Percentiles rank a stretch among this genome's conserved stretches.
These are phyloP conservation scores for Metschnikowia shivogae DNA, from an alignment of 805 yeast genomes.

Conservation along the genomic window DNA sequence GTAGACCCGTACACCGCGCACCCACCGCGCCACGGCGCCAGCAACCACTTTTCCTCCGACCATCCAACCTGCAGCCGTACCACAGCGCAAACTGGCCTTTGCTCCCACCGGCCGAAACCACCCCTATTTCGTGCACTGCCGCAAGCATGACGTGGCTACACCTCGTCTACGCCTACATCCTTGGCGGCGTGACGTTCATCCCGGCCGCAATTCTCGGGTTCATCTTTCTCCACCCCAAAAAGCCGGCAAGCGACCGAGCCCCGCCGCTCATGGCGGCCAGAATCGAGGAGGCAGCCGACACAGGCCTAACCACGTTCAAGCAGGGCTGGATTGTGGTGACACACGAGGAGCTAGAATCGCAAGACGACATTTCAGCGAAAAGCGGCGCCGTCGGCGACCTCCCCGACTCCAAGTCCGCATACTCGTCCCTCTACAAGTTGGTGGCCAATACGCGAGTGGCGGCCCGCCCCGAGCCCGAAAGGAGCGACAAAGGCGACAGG, in stretches of 20 bases:
- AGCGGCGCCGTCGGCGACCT: constrained; percentile 41
- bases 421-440: constrained; percentile 55
- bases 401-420: constrained; percentile 49
- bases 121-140: no score
- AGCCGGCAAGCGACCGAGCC: constrained; percentile 14
- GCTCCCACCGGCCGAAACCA: no score
- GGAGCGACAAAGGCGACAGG: not conserved
- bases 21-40: no score
- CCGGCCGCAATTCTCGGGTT: constrained; percentile 49
- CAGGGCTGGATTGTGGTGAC: constrained; percentile 86
- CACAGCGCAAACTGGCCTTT: no score
- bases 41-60: no score
- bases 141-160: constrained; percentile 9
- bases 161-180: constrained; percentile 48
- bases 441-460: constrained; percentile 33
- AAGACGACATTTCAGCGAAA: constrained; percentile 45
- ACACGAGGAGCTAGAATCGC: constrained; percentile 53
- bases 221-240: constrained; percentile 38
- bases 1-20: no score
- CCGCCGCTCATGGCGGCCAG: constrained; percentile 53
- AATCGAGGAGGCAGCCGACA: constrained; percentile 53
- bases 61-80: no score
- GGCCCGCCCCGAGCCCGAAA: not conserved
- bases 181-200: constrained; percentile 81
- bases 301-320: constrained; percentile 61